Conservation (phyloP, 257 asterid genomes). For the Penstemon davidsonii region DNA sequence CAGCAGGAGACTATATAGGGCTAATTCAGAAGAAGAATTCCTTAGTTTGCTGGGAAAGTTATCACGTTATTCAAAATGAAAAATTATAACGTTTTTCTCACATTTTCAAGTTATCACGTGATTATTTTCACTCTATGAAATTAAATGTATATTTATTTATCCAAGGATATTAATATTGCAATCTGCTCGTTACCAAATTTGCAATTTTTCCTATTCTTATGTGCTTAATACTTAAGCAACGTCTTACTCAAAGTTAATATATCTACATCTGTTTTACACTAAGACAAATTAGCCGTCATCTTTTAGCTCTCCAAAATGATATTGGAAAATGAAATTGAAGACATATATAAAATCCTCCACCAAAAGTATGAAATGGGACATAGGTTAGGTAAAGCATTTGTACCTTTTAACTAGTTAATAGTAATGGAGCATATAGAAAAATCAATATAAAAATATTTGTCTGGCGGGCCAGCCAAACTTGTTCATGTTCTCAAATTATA, state of each 20-base stretch:
- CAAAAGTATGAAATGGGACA: conserved; percentile 28
- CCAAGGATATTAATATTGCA: too few species aligned
- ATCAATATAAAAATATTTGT: conserved; percentile 1
- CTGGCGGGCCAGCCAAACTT: conserved; percentile 28
- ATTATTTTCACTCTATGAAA: too few species aligned
- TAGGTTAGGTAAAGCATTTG: conserved; percentile 60
- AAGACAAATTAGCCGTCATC: conserved; percentile 16
- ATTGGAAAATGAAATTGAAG: background rate
- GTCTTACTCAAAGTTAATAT: background rate
- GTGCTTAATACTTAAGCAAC: background rate
- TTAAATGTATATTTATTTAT: too few species aligned
- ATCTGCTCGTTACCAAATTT: background rate
- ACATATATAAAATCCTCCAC: conserved; percentile 13
- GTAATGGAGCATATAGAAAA: conserved; percentile 30
- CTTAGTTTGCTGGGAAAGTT: background rate
- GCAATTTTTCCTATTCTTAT: background rate
- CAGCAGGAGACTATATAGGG: conserved; percentile 5
- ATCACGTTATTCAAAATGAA: too few species aligned
- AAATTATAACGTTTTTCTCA: too few species aligned
- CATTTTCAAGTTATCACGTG: too few species aligned
- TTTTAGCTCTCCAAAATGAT: background rate
- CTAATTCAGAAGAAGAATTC: background rate
- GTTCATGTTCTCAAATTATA: conserved; percentile 29
- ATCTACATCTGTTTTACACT: conserved; percentile 3
- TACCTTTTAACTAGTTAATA: conserved; percentile 30